A percentile compares a stretch with the other conserved stretches of the same genome.
Conservation (phyloP, 202 grass and related monocot species). For the Cymbopogon flexuosus region DNA sequence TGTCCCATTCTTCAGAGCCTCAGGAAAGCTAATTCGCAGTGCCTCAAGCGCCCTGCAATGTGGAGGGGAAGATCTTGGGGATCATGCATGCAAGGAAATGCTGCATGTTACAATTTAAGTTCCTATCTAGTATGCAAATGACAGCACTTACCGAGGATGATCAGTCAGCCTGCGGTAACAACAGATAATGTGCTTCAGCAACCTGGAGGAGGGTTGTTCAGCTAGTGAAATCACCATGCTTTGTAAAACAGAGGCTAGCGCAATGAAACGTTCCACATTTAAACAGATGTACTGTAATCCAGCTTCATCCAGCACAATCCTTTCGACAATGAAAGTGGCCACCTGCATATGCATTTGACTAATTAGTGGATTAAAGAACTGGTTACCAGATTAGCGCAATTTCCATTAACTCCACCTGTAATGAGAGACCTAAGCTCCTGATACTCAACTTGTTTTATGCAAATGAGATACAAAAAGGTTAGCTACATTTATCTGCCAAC, state of each 20-base stretch:
- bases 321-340: conserved; percentile 69
- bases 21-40: conserved; percentile 8
- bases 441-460: neutral
- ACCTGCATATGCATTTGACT: conserved; percentile 45
- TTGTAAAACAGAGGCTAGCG: conserved; percentile 46
- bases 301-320: conserved; percentile 58
- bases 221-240: conserved; percentile 42
- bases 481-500: conserved; percentile 6
- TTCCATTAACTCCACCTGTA: neutral
- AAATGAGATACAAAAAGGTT: conserved; percentile 7
- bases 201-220: conserved; percentile 52
- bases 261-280: conserved; percentile 54
- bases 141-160: conserved; percentile 49
- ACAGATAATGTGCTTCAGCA: conserved; percentile 64
- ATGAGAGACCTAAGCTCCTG: neutral
- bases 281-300: conserved; percentile 52
- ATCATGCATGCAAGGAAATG: neutral
- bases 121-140: neutral
- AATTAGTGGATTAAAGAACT: neutral
- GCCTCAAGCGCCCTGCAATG: neutral
- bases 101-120: neutral
- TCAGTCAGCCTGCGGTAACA: conserved; percentile 68
- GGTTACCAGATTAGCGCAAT: neutral
- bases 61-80: neutral
- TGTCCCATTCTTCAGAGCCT: conserved; percentile 24